These are phyloP conservation scores for Boletellus deceptivus DNA, from an alignment of 1,284 basidiomycete species.

Conservation along the genomic window DNA sequence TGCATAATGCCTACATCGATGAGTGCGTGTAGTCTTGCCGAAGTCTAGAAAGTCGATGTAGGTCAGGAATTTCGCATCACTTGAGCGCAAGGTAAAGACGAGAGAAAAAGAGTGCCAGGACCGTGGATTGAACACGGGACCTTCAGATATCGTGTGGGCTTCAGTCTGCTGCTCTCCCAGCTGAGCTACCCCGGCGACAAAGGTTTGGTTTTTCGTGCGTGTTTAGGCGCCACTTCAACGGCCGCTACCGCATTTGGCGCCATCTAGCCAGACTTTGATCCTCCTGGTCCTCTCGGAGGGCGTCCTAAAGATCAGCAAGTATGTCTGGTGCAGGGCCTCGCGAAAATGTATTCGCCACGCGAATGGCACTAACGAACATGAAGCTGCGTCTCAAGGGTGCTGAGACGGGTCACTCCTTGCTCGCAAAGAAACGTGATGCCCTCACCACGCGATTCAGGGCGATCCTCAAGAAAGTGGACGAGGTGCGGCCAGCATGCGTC, in stretches of 20 bases:
- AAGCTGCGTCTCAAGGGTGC: conserved; percentile 94
- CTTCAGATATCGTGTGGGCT: conserved; percentile 45
- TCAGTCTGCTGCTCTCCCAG: conserved; percentile 82
- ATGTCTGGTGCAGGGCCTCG: conserved; percentile 90
- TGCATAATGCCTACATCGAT: background rate
- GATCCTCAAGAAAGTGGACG: conserved; percentile 90
- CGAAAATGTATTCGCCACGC: conserved; percentile 92
- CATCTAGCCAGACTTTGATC: background rate
- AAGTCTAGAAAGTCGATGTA: background rate
- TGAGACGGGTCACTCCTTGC: conserved; percentile 94
- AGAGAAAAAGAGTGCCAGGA: conserved; percentile 41
- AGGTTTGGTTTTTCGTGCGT: background rate
- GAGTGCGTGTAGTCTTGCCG: background rate
- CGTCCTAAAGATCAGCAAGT: conserved; percentile 9
- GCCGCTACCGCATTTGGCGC: background rate
- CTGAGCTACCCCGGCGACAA: conserved; percentile 60
- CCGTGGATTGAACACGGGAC: conserved; percentile 60
- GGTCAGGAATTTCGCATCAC: background rate
- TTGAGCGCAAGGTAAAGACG: background rate
- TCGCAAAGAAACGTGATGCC: conserved; percentile 98
- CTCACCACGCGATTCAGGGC: conserved; percentile 89
- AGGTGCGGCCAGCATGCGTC: conserved; percentile 55
- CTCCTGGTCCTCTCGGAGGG: background rate
- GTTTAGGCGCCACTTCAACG: background rate
- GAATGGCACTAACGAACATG: conserved; percentile 93